Evolutionary conservation across 1,139 yeast species (phyloP).

Genomic region (Geotrichum histeridarum): DNA sequence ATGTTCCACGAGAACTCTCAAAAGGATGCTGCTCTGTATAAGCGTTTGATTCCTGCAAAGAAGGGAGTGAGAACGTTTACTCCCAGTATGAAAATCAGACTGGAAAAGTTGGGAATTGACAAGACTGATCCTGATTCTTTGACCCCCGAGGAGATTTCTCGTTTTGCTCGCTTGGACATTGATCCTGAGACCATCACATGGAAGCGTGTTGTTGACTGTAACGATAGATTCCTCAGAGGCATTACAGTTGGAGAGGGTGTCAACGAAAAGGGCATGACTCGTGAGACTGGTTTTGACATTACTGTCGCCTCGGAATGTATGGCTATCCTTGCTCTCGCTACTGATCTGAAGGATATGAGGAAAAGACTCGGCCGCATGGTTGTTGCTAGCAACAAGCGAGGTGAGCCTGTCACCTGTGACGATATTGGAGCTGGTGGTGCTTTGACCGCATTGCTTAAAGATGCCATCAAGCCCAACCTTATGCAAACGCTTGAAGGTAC

Average conservation of each 20-base stretch:
- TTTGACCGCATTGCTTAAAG: constrained; percentile 88
- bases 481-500: constrained; percentile 99
- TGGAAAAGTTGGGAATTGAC: constrained; percentile 72
- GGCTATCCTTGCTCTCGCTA: constrained; percentile 93
- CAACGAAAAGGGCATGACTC: constrained; percentile 83
- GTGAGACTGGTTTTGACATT: constrained; percentile 92
- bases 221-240: constrained; percentile 87
- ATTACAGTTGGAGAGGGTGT: constrained; percentile 91
- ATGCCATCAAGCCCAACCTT: constrained; percentile 92
- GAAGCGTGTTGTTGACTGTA: constrained; percentile 95
- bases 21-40: constrained; percentile 79
- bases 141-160: constrained; percentile 69
- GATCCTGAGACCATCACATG: constrained; percentile 93
- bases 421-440: constrained; percentile 98
- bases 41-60: constrained; percentile 84
- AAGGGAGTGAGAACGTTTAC: constrained; percentile 79
- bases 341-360: constrained; percentile 80
- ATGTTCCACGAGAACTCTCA: constrained; percentile 95
- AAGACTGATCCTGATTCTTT: constrained; percentile 80
- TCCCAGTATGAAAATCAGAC: constrained; percentile 69
- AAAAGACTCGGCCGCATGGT: constrained; percentile 88
- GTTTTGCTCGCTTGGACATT: constrained; percentile 81
- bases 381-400: constrained; percentile 74
- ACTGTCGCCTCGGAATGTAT: constrained; percentile 96
- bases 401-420: constrained; percentile 91